Base-by-base conservation (phyloP, 108 stramenopile genomes). In the Skeletonema grethae region DNA sequence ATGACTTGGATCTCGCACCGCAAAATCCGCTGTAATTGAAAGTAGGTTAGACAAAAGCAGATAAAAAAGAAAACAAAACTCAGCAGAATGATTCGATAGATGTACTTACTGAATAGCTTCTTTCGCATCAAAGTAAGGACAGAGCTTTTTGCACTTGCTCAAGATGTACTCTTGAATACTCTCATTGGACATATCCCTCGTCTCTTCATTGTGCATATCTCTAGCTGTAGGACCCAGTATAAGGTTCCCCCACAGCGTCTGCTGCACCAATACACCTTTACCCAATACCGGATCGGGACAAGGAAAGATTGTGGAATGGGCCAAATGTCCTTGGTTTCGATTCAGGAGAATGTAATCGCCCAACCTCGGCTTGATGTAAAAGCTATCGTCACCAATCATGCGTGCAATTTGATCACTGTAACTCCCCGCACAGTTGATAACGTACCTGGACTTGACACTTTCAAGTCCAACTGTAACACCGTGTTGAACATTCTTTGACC, bases 191-290 rank as follows among this genome's bases (percentile, higher is more conserved):
- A 90, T 88, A 10, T 80, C 67, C 31, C 67, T 55, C 28, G 84
- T 82, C 48, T 85, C 87, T 13, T 46, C 57, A 12, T 84, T 66
- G 73, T 88, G 63, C 56, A 80, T 84, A 66, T 92, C 91, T 12
- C 91, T 74, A 4, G 91, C 91, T 0, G 91, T 92, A 1, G 91
- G 91, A 2, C 91, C 91, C 2, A 92, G 63, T 29, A 92, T 92
- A 7, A 92, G 62, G 56, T 92, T 92, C 2, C 88, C 91, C 91
- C 91, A 92, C 4, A 92, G 73, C 0, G 91, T 92, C 2, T 87
- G 87, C 59, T 92, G 91, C 13, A 92, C 88, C 36, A 92, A 62
- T 1, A 92, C 91, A n/a, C 91, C 91, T 67, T 92, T 92, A 1
- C 91, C 91, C 8, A 90, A 55, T 7, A 88, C 72, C 2, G 91